A percentile compares a stretch with the other conserved stretches of the same genome.
Conservation (phyloP, 2,329 filamentous ascomycete genomes). For the Hortaea sp. region DNA sequence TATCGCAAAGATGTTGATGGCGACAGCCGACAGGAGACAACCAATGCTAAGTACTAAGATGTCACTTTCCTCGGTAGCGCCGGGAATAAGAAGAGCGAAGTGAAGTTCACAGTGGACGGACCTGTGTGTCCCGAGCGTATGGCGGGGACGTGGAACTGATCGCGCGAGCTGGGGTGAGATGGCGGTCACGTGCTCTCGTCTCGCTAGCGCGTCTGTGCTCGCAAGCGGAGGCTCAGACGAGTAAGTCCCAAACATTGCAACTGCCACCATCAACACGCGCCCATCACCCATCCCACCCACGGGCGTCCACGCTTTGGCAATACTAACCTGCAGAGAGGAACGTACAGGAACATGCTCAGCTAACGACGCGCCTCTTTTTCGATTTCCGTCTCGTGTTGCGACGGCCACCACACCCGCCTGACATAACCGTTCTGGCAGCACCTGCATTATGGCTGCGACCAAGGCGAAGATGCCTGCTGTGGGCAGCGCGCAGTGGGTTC, state of each 20-base stretch:
- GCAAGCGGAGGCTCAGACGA: not conserved
- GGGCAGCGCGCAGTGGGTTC: conserved; percentile 56
- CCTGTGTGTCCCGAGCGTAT: no score
- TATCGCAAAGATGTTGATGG: no score
- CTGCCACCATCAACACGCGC: not conserved
- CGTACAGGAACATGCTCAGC: not conserved
- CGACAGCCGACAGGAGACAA: no score
- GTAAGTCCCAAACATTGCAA: not conserved
- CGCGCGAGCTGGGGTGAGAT: no score
- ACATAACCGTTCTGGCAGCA: no score
- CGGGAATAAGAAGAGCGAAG: no score
- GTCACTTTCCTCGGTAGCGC: no score
- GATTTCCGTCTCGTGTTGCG: not conserved
- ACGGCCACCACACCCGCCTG: not conserved
- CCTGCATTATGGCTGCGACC: conserved; percentile 13
- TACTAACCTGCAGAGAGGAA: not conserved
- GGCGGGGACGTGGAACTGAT: no score
- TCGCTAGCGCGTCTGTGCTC: no score
- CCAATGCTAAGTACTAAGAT: no score
- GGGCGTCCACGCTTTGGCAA: not conserved
- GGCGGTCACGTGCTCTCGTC: no score
- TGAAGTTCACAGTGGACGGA: no score
- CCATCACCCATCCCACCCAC: not conserved
- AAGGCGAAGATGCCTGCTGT: conserved; percentile 18
- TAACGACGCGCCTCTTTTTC: not conserved